A percentile compares a stretch with the other conserved stretches of the same genome.
These are phyloP conservation scores for Dactylonectria estremocensis DNA, from an alignment of 2,329 filamentous ascomycete species.

Conservation along the genomic window DNA sequence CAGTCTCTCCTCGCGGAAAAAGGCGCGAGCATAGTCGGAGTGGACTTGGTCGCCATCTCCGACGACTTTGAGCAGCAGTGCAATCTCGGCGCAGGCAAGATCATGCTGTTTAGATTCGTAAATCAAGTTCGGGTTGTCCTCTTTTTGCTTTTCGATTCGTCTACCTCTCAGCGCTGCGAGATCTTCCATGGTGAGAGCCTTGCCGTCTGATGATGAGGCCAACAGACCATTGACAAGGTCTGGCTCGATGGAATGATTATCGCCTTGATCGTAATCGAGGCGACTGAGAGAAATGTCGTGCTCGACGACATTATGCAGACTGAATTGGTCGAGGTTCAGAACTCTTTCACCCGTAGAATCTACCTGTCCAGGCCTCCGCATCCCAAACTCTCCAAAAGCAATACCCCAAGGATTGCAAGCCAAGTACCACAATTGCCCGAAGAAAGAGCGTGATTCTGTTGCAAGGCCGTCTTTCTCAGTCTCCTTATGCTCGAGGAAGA, in stretches of 20 bases:
- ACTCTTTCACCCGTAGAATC: slow-evolving; percentile 37
- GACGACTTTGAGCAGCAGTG: slow-evolving; percentile 40
- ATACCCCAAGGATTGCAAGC: slow-evolving; percentile 39
- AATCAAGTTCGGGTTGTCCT: slow-evolving; percentile 34
- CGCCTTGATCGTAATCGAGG: slow-evolving; percentile 40
- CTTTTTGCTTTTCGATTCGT: slow-evolving; percentile 36
- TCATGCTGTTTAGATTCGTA: slow-evolving; percentile 38
- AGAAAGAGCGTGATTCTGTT: slow-evolving; percentile 24
- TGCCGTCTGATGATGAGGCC: slow-evolving; percentile 40
- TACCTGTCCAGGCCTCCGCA: slow-evolving; percentile 41
- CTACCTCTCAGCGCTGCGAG: slow-evolving; percentile 40
- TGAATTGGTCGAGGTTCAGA: slow-evolving; percentile 42
- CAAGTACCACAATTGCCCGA: slow-evolving; percentile 18
- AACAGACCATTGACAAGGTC: slow-evolving; percentile 40
- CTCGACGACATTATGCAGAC: slow-evolving; percentile 38
- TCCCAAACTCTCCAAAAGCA: slow-evolving; percentile 36
- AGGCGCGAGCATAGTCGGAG: slow-evolving; percentile 36
- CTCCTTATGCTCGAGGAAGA: slow-evolving; percentile 40
- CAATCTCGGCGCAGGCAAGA: slow-evolving; percentile 41
- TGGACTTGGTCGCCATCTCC: slow-evolving; percentile 35
- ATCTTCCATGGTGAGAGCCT: slow-evolving; percentile 38
- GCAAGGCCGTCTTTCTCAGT: slow-evolving; percentile 8
- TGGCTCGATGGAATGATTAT: slow-evolving; percentile 35
- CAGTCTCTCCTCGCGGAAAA: slow-evolving; percentile 43
- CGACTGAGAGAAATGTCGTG: slow-evolving; percentile 46